Conservation (phyloP, 2,329 filamentous ascomycete species). For the Boeremia lycopersici region DNA sequence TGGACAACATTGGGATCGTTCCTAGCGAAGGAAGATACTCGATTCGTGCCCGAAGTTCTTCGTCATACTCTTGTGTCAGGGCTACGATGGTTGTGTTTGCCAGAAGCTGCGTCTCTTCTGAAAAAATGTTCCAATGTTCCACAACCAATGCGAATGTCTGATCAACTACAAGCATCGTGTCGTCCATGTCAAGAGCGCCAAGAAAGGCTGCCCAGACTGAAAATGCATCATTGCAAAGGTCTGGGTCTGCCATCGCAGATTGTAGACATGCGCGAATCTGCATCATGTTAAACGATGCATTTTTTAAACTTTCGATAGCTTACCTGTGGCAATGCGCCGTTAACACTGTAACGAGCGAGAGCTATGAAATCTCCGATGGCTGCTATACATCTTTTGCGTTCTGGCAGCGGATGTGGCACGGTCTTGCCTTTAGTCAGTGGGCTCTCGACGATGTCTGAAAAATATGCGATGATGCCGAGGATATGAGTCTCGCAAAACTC, state of each 20-base stretch:
- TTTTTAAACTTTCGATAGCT: conserved; percentile 27
- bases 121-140: conserved; percentile 76
- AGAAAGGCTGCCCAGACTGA: conserved; percentile 84
- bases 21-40: conserved; percentile 78
- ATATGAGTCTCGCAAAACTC: conserved; percentile 83
- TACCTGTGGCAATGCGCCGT: conserved; percentile 84
- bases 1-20: conserved; percentile 70
- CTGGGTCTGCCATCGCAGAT: conserved; percentile 75
- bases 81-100: conserved; percentile 68
- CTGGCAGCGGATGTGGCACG: conserved; percentile 62
- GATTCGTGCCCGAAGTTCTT: conserved; percentile 69
- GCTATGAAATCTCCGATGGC: conserved; percentile 88
- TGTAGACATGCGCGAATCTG: conserved; percentile 91
- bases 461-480: conserved; percentile 81
- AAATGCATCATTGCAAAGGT: conserved; percentile 80
- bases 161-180: conserved; percentile 80
- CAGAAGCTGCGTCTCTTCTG: conserved; percentile 62
- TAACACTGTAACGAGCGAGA: conserved; percentile 73
- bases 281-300: conserved; percentile 26
- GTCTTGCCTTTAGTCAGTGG: conserved; percentile 47
- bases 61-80: conserved; percentile 67
- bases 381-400: conserved; percentile 78
- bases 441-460: conserved; percentile 80
- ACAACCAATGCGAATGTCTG: conserved; percentile 88
- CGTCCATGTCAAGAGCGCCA: conserved; percentile 70